These are phyloP conservation scores for Fraxinus baroniana DNA, from an alignment of 305 asterid genomes.

Conservation along the genomic window DNA sequence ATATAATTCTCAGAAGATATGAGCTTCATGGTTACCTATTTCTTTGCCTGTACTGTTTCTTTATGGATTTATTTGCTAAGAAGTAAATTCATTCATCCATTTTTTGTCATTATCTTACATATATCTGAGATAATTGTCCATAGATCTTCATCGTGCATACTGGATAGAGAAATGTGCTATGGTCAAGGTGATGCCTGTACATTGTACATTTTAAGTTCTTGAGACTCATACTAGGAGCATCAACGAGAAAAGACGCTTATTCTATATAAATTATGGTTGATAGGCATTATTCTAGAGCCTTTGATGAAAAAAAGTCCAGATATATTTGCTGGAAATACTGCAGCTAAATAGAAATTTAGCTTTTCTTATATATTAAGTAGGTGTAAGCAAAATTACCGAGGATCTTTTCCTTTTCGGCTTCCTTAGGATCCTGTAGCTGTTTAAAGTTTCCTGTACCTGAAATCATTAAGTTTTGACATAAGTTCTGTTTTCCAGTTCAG, in stretches of 20 bases:
- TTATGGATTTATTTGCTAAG: neutral
- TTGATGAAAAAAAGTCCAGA: neutral
- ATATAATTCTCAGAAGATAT: constrained; percentile 4
- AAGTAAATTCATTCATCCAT: neutral
- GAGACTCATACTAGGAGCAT: neutral
- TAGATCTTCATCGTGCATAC: neutral
- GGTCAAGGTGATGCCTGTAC: neutral
- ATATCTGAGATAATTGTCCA: neutral
- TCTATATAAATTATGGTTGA: neutral
- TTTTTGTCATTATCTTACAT: neutral
- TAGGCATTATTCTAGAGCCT: neutral
- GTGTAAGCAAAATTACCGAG: constrained; percentile 10
- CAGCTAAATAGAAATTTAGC: neutral
- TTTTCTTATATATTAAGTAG: neutral
- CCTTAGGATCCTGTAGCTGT: neutral
- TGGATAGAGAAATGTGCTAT: neutral
- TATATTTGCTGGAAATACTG: neutral
- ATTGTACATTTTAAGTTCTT: neutral
- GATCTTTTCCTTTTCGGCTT: neutral
- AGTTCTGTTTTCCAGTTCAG: constrained; percentile 9
- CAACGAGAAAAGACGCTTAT: neutral
- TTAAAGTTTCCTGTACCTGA: neutral
- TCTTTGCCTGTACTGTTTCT: neutral
- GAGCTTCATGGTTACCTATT: neutral
- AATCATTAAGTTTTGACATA: neutral